Conservation (phyloP, 768 basidiomycete species). For the Panaeolus cyanescens region DNA sequence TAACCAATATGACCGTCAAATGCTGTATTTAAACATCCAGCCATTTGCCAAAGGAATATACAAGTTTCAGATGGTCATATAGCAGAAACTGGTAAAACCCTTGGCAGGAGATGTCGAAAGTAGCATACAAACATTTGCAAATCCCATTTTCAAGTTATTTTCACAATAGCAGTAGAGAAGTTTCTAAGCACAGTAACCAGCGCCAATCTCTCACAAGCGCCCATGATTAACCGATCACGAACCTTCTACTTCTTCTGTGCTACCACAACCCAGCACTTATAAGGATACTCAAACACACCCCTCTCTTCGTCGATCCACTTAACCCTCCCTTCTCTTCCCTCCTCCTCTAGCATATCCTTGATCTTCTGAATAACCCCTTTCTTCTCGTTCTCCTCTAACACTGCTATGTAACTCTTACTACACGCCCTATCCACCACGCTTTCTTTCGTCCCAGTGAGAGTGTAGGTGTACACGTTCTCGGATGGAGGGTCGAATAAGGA, state of each 20-base stretch:
- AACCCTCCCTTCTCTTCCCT: conserved; percentile 65
- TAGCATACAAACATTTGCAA: too few relatives aligned
- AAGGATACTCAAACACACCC: conserved; percentile 81
- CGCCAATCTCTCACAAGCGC: too few relatives aligned
- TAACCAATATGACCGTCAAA: too few relatives aligned
- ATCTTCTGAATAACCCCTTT: conserved; percentile 51
- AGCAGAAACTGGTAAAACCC: too few relatives aligned
- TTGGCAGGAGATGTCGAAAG: too few relatives aligned
- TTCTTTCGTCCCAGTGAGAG: conserved; percentile 53
- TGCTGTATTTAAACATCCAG: too few relatives aligned
- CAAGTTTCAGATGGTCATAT: too few relatives aligned
- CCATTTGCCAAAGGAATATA: too few relatives aligned
- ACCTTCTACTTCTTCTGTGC: conserved; percentile 30
- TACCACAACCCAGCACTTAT: conserved; percentile 66
- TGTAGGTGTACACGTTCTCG: conserved; percentile 57
- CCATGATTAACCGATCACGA: background rate
- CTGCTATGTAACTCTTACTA: conserved; percentile 86
- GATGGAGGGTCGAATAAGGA: conserved; percentile 59
- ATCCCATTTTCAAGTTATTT: too few relatives aligned
- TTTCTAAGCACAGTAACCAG: too few relatives aligned
- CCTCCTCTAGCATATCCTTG: conserved; percentile 53
- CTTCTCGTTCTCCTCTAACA: conserved; percentile 61
- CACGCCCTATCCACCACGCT: conserved; percentile 64
- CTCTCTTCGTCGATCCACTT: conserved; percentile 75
- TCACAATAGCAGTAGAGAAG: too few relatives aligned